These are phyloP conservation scores for Fusarium pininemorale DNA, from an alignment of 2,329 filamentous ascomycete species.

Conservation along the genomic window DNA sequence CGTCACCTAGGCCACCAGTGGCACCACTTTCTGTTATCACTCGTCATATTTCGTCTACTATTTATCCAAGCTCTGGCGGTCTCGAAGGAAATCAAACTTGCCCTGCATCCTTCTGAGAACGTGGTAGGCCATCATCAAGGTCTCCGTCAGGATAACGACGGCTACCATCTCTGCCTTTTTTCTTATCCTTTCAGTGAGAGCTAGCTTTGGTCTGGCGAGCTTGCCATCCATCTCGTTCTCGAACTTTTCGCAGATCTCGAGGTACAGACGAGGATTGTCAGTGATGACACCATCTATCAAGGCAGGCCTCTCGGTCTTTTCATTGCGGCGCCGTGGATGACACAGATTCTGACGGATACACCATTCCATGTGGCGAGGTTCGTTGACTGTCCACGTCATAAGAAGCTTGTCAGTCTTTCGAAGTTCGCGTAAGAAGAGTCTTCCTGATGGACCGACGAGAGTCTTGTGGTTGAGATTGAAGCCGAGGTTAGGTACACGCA, in stretches of 20 bases:
- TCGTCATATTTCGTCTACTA: background rate
- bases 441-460: constrained; percentile 74
- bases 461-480: constrained; percentile 81
- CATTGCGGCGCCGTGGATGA: constrained; percentile 46
- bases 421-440: constrained; percentile 71
- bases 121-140: constrained; percentile 38
- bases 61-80: constrained; percentile 29
- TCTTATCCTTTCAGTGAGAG: constrained; percentile 21
- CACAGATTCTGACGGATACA: constrained; percentile 59
- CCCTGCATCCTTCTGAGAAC: constrained; percentile 40
- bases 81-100: constrained; percentile 43
- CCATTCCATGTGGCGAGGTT: constrained; percentile 83
- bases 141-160: constrained; percentile 29
- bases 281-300: constrained; percentile 84
- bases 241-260: constrained; percentile 63
- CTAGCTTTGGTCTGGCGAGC: constrained; percentile 1
- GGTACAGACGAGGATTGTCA: constrained; percentile 77
- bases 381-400: constrained; percentile 89
- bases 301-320: constrained; percentile 1
- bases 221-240: constrained; percentile 48
- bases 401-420: constrained; percentile 62
- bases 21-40: background rate
- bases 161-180: constrained; percentile 28
- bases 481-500: constrained; percentile 70
- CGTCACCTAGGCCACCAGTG: background rate